A percentile compares a stretch with the other conserved stretches of the same genome.
Conservation (phyloP, 78 protist genomes). For the Dictyostelium capitatum region DNA sequence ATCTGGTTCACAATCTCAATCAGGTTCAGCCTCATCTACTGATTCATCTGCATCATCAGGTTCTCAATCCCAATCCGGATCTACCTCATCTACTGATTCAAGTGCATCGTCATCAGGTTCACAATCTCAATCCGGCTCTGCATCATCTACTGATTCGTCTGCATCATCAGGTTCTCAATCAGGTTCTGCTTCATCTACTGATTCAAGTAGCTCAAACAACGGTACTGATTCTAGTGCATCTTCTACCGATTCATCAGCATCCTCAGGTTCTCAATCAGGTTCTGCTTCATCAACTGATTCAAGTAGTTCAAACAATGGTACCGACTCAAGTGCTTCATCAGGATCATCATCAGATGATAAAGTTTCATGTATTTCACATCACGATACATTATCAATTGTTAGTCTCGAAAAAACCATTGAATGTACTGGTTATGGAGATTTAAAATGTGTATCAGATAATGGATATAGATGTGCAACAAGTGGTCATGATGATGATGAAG, state of each 20-base stretch:
- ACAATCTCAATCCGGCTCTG: neutral
- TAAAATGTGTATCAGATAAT: neutral
- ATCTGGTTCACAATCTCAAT: neutral
- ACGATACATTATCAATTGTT: neutral
- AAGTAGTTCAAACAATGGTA: neutral
- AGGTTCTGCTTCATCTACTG: neutral
- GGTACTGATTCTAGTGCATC: neutral
- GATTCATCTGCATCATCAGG: neutral
- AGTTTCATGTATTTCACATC: neutral
- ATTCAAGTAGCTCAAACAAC: neutral
- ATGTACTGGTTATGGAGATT: neutral
- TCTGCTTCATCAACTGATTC: neutral
- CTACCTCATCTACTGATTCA: neutral
- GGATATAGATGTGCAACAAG: neutral
- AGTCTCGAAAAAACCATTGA: neutral
- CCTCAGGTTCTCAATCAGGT: neutral
- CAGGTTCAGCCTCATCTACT: neutral
- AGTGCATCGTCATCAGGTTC: conserved; percentile 16
- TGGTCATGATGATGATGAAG: neutral
- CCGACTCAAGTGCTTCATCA: neutral
- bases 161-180: neutral
- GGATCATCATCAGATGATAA: conserved; percentile 20
- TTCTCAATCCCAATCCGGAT: neutral
- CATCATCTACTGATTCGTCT: neutral
- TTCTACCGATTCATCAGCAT: neutral